A percentile compares a stretch with the other conserved stretches of the same genome.
Evolutionary conservation across 73 alveolate species (phyloP).

Genomic region (Stentor coeruleus): DNA sequence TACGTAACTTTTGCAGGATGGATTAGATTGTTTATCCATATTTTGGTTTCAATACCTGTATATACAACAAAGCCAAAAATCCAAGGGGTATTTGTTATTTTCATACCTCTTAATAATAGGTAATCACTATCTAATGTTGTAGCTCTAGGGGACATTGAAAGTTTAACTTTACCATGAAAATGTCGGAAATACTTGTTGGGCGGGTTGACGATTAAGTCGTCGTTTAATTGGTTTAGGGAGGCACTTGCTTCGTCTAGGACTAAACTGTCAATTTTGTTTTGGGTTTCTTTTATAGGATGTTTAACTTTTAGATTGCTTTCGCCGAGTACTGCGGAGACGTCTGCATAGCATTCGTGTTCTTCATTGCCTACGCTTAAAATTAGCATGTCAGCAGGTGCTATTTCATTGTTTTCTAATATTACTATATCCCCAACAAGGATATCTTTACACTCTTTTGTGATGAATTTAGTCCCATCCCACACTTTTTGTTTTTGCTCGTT

Average conservation of each 20-base stretch:
- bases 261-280: background rate
- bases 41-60: slow-evolving; percentile 87
- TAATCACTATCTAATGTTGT: slow-evolving; percentile 45
- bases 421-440: slow-evolving; percentile 11
- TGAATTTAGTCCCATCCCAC: background rate
- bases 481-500: background rate
- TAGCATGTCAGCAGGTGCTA: slow-evolving; percentile 8
- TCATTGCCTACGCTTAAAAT: background rate
- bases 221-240: background rate
- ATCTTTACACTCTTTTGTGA: background rate
- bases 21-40: background rate
- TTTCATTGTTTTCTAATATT: background rate
- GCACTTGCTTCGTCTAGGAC: background rate
- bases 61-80: slow-evolving; percentile 79
- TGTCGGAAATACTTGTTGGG: slow-evolving; percentile 63
- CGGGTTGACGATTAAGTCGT: background rate
- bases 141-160: slow-evolving; percentile 45
- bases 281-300: slow-evolving; percentile 10
- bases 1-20: background rate
- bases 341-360: background rate
- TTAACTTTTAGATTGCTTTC: background rate
- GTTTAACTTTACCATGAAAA: slow-evolving; percentile 56
- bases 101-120: slow-evolving; percentile 82
- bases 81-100: slow-evolving; percentile 87
- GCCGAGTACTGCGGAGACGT: background rate